Conservation (phyloP, 2,329 filamentous ascomycete species). For the Pseudogymnoascus sp. region DNA sequence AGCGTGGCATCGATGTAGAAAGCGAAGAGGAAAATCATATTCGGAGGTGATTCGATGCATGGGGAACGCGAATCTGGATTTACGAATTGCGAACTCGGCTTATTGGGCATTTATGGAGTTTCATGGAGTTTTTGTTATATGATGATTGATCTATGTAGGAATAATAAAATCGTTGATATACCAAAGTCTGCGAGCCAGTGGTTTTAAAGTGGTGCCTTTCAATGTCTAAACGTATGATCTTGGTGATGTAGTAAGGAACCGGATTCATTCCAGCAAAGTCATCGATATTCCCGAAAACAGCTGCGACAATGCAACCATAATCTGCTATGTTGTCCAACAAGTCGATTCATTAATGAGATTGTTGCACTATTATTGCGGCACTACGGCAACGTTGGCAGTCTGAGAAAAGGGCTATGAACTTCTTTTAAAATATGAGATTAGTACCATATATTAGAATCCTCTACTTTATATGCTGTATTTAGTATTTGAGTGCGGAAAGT, state of each 20-base stretch:
- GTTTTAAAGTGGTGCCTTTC: neutral
- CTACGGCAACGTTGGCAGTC: neutral
- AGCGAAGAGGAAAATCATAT: constrained; percentile 1
- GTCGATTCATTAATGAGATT: neutral
- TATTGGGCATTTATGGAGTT: constrained; percentile 3
- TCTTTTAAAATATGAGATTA: neutral
- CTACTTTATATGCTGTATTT: neutral
- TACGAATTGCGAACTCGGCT: neutral
- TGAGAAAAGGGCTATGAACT: neutral
- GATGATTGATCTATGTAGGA: constrained; percentile 1
- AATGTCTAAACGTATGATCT: neutral
- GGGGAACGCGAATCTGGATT: neutral
- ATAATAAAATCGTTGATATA: constrained; percentile 1
- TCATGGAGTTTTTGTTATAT: neutral
- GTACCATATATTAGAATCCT: neutral
- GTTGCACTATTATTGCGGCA: neutral
- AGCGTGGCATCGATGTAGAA: constrained; percentile 12
- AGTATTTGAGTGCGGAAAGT: neutral
- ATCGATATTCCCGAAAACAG: neutral
- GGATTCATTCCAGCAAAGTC: neutral
- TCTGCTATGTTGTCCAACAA: neutral
- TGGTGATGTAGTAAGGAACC: neutral
- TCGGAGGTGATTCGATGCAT: neutral
- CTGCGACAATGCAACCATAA: neutral
- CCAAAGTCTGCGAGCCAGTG: neutral